phyloP scores from a whole-genome alignment of 345 rosid genomes.

The Rhizophora mangle region DNA sequence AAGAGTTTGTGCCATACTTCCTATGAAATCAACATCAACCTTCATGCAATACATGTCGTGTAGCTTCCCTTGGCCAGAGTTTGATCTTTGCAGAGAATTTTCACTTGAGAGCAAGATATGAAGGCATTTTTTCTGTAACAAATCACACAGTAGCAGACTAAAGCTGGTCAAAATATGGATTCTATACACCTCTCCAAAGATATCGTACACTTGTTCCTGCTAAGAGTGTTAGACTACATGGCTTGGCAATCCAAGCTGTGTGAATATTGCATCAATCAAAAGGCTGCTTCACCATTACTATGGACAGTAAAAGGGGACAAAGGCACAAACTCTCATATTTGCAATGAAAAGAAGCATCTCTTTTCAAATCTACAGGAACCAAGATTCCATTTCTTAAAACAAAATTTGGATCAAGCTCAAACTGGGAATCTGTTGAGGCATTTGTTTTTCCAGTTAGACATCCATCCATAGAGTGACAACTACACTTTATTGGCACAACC shows the following conservation, averaged over 20 bases:
- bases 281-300: conserved; percentile 51
- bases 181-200: conserved; percentile 8
- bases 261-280: conserved; percentile 31
- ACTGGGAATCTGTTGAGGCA: conserved; percentile 18
- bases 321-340: conserved; percentile 68
- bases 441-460: conserved; percentile 21
- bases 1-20: too few relatives aligned
- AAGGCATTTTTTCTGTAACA: too few relatives aligned
- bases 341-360: conserved; percentile 56
- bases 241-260: conserved; percentile 12
- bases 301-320: conserved; percentile 56
- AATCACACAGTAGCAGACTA: too few relatives aligned
- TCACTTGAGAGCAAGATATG: too few relatives aligned
- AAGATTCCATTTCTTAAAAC: conserved; percentile 68
- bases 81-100: too few relatives aligned
- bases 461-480: conserved; percentile 46
- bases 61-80: too few relatives aligned
- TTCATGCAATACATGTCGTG: too few relatives aligned
- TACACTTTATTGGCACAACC: conserved; percentile 43
- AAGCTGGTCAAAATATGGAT: too few relatives aligned
- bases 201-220: conserved; percentile 10
- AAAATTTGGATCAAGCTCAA: conserved; percentile 40
- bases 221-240: not conserved
- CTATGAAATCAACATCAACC: too few relatives aligned
- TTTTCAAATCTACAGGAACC: conserved; percentile 42